Evolutionary conservation across 2,329 filamentous ascomycete genomes (phyloP), one percentile per base, ranked within the genome.

Genomic region (Aspergillus aculeatinus): DNA sequence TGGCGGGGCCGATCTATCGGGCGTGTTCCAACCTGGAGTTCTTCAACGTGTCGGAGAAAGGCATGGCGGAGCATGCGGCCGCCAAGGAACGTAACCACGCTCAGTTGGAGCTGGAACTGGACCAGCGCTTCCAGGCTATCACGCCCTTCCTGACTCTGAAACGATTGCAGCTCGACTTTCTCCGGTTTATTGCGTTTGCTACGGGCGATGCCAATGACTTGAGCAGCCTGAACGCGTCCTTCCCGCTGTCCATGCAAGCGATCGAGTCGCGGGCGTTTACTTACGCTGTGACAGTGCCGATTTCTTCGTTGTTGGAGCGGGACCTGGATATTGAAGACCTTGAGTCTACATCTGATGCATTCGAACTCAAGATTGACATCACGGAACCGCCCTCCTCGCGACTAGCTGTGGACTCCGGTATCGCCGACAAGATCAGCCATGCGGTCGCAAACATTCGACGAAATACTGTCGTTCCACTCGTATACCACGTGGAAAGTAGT

Each of bases 21-120:
- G 81, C 81, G 1, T 90, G 87, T 69, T 88, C 87, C 11, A 92
- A 90, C 65, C 84, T 89, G 63, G 89, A 92, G 69, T 93, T 91
- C 72, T 91, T 87, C 78, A 92, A 92, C 66, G 78, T 90, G 16
- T 87, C 87, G 2, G 88, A 91, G 68, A 79, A 76, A 49, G 68
- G 31, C 58, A 58, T 65, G 19, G 71, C 70, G 5, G 69, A 76
- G 48, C 70, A 60, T 9, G 47, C 54, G 2, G n/a, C 49, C 4
- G 47, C 35, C 54, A 67, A 71, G 50, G 66, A 69, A n/a, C 60
- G 55, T 16, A 65, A 69, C 65, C 27, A 69, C 29, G 57, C 68
- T 1, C 67, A 72, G 1, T 68, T 72, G 6, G 66, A 70, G 2
- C 62, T 66, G 4, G 72, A 76, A 16, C 63, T 71, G 6, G 76